phyloP scores from a whole-genome alignment of 139 green algal species.

The Astrephomene gubernaculifera region DNA sequence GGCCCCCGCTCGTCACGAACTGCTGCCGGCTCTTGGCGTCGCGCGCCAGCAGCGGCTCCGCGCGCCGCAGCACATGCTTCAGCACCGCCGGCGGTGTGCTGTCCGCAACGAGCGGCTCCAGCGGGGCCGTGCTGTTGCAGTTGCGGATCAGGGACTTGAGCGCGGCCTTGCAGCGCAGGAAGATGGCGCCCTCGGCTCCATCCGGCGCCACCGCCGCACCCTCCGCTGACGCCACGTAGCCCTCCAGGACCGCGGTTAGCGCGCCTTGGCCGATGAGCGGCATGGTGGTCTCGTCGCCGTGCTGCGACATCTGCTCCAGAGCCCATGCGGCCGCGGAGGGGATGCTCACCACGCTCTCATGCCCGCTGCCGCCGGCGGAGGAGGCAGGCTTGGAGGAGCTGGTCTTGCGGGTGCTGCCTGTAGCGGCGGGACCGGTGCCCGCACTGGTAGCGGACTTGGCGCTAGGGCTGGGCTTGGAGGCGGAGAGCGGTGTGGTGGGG shows the following conservation, averaged over 20 bases:
- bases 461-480: background rate
- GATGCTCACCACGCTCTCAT: background rate
- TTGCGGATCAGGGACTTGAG: slow-evolving; percentile 57
- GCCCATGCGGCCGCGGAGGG: slow-evolving; percentile 51
- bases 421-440: background rate
- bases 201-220: background rate
- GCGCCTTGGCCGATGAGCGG: slow-evolving; percentile 50
- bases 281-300: slow-evolving; percentile 49
- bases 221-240: slow-evolving; percentile 9
- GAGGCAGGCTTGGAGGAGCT: background rate
- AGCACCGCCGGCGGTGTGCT: slow-evolving; percentile 48
- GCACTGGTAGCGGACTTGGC: background rate
- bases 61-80: slow-evolving; percentile 53
- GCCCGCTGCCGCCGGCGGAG: background rate
- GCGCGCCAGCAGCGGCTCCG: slow-evolving; percentile 33
- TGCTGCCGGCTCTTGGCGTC: slow-evolving; percentile 47
- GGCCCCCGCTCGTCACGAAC: slow-evolving; percentile 62
- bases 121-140: slow-evolving; percentile 34
- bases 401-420: background rate
- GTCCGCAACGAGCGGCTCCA: slow-evolving; percentile 49
- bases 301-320: slow-evolving; percentile 58
- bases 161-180: slow-evolving; percentile 35
- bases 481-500: background rate
- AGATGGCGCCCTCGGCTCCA: background rate
- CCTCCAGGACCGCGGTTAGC: slow-evolving; percentile 40